Percentiles rank a stretch among this genome's conserved stretches.
Conservation (phyloP, 2,329 filamentous ascomycete species). For the Trichophyton schoenleinii region DNA sequence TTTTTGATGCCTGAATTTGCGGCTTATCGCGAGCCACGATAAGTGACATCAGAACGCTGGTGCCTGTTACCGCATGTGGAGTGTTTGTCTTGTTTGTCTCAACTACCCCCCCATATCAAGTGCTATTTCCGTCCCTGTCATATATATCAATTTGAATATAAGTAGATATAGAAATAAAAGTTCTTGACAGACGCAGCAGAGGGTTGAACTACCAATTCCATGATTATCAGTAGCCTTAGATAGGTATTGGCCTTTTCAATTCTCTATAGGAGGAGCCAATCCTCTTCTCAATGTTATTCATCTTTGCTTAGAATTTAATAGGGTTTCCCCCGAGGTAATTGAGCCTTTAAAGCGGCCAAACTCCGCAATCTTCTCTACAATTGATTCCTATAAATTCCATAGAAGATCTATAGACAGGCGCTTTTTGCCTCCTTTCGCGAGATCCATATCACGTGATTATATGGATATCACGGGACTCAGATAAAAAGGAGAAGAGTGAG, state of each 20-base stretch:
- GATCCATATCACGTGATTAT: not conserved
- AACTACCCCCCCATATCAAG: not conserved
- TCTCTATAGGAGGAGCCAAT: too few relatives aligned
- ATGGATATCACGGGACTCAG: not conserved
- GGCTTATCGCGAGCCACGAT: not conserved
- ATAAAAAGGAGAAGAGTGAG: not conserved
- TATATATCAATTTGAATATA: not conserved
- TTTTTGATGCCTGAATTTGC: not conserved
- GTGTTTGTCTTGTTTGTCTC: slow-evolving; percentile 15
- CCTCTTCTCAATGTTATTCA: too few relatives aligned
- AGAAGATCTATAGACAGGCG: not conserved
- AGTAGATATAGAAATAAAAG: not conserved
- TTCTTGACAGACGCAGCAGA: not conserved
- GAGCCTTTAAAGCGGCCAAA: too few relatives aligned
- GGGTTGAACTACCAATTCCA: not conserved
- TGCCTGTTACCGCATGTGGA: not conserved
- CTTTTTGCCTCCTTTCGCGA: not conserved
- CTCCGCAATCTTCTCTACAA: not conserved
- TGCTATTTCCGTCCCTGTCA: too few relatives aligned
- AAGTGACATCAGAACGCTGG: slow-evolving; percentile 15
- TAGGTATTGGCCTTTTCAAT: too few relatives aligned
- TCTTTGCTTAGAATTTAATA: too few relatives aligned
- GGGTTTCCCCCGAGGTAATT: too few relatives aligned
- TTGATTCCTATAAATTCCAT: not conserved
- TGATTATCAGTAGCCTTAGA: too few relatives aligned